A percentile compares a stretch with the other conserved stretches of the same genome.
Conservation (phyloP, 1,284 basidiomycete genomes). For the Fomes fomentarius region DNA sequence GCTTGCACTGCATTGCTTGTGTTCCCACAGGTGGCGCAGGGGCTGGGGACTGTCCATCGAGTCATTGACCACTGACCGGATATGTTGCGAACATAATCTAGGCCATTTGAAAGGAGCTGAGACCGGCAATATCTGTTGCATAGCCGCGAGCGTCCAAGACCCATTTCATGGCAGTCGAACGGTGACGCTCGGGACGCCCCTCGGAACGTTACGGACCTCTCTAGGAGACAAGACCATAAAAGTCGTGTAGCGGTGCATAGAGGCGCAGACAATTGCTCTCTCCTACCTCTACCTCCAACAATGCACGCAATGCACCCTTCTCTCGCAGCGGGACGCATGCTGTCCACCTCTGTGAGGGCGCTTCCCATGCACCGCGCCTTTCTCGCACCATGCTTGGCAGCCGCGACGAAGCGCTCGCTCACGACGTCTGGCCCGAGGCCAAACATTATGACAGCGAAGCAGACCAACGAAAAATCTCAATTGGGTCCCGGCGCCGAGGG, state of each 20-base stretch:
- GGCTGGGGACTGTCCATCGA: neutral
- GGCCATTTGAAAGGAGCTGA: neutral
- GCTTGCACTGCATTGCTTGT: neutral
- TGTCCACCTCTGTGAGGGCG: slow-evolving; percentile 16
- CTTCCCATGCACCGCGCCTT: slow-evolving; percentile 17
- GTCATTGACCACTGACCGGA: neutral
- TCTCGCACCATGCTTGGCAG: slow-evolving; percentile 15
- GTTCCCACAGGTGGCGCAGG: neutral
- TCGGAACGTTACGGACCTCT: slow-evolving; percentile 30
- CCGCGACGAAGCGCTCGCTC: slow-evolving; percentile 18
- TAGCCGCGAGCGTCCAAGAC: slow-evolving; percentile 1
- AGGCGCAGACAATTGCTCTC: neutral
- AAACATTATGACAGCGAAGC: slow-evolving; percentile 14
- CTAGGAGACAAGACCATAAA: slow-evolving; percentile 22
- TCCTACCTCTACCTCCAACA: neutral
- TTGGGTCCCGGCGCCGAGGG: slow-evolving; percentile 33
- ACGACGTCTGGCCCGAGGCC: slow-evolving; percentile 6
- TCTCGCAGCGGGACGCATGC: slow-evolving; percentile 16
- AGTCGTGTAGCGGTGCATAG: neutral
- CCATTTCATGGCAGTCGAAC: neutral
- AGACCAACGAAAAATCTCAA: slow-evolving; percentile 24
- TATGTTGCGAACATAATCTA: neutral
- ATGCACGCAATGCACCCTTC: slow-evolving; percentile 19
- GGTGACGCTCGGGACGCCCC: slow-evolving; percentile 25
- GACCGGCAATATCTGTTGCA: neutral